phyloP scores from a whole-genome alignment of 2,329 filamentous ascomycete genomes.

The Lachnellula occidentalis region DNA sequence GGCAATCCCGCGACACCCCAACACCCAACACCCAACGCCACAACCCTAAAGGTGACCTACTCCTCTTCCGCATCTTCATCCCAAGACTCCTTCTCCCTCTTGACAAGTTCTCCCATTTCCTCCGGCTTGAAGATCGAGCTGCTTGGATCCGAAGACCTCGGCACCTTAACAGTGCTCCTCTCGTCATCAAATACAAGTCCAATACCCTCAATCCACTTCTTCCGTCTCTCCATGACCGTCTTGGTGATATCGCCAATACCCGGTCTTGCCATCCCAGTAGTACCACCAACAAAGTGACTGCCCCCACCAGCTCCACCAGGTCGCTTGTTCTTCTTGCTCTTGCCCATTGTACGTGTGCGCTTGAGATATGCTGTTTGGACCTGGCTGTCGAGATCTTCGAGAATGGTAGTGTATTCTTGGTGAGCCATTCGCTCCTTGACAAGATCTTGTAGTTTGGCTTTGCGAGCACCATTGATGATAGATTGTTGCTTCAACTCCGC shows the following conservation, averaged over 20 bases:
- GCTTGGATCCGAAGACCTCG: slow-evolving; percentile 55
- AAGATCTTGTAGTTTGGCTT: slow-evolving; percentile 77
- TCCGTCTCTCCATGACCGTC: slow-evolving; percentile 84
- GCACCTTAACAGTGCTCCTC: slow-evolving; percentile 62
- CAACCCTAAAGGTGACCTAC: slow-evolving; percentile 9
- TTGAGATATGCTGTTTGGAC: slow-evolving; percentile 95
- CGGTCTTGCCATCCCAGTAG: slow-evolving; percentile 60
- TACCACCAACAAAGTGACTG: slow-evolving; percentile 54
- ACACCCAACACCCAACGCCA: too few species aligned
- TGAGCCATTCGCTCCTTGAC: slow-evolving; percentile 90
- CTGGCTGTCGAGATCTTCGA: slow-evolving; percentile 92
- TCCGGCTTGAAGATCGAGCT: slow-evolving; percentile 69
- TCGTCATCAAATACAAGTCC: slow-evolving; percentile 86
- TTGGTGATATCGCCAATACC: slow-evolving; percentile 88
- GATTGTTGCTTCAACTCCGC: slow-evolving; percentile 75
- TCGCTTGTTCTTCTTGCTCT: slow-evolving; percentile 85
- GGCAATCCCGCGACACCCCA: background rate
- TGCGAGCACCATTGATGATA: slow-evolving; percentile 84
- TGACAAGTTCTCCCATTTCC: slow-evolving; percentile 67
- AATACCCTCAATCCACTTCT: slow-evolving; percentile 86
- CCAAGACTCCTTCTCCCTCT: slow-evolving; percentile 77
- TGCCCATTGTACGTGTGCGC: slow-evolving; percentile 87
- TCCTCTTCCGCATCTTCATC: slow-evolving; percentile 52
- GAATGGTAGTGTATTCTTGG: slow-evolving; percentile 94
- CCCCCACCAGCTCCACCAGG: slow-evolving; percentile 71